Evolutionary conservation across 305 asterid genomes (phyloP), one percentile per base, ranked within the genome.

Genomic region (Fraxinus platypoda): DNA sequence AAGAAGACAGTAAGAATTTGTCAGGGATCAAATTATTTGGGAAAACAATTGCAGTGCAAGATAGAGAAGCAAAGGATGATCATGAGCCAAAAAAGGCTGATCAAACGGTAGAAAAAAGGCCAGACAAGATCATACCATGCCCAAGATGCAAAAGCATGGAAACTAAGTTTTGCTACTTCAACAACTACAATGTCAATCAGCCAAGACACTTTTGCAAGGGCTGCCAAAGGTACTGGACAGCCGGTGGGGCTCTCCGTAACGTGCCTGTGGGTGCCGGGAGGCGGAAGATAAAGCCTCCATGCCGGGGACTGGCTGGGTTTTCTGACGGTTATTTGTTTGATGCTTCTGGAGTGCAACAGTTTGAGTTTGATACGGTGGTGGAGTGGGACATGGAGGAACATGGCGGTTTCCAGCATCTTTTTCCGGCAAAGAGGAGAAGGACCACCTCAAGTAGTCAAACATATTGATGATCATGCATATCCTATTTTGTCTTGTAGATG

Each of bases 181-280:
- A 89, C 82, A 89, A 89, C 52, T 89, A 89, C 83, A 89, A 89
- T 78, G 90, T 89, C 80, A 89, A 89, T 80, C 92, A 89, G 49
- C 92, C 92, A 28, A 82, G 92, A 77, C 92, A 89, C 87, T 89
- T 85, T 54, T 89, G 92, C 79, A 89, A 87, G 78, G 87, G 90
- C 12, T 89, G 92, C 74, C 90, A 89, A 52, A 84, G 92, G 72
- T 89, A 89, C 30, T 89, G 92, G 92, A 89, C 92, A 0, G 90
- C 90, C 38, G 92, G 92, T 0, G 92, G 92, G 0, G 89, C 92
- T 46, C 88, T 89, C 23, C 81, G 92, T 31, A 89, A 87, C 80
- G 92, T 89, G n/a, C 92, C 92, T 11, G 85, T 89, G 4, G 92
- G 92, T 25, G 92, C 92, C 6, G 92, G 92, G 76, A 90, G 90